These are phyloP conservation scores for Vicia sativa DNA, from an alignment of 306 rosid species.

Conservation along the genomic window DNA sequence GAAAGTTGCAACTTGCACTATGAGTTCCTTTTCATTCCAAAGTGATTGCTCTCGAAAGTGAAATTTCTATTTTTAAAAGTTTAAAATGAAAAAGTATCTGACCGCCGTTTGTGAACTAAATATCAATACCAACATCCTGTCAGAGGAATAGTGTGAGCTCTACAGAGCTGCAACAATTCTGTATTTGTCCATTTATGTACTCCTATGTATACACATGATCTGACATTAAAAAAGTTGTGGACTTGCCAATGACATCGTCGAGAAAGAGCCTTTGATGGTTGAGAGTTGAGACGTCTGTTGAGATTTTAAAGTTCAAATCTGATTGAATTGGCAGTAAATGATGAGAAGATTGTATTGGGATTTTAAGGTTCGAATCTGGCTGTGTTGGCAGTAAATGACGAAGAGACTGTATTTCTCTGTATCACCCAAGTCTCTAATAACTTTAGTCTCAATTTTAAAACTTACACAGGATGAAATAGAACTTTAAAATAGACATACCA, in stretches of 20 bases:
- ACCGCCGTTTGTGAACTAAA: background rate
- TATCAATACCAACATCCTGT: background rate
- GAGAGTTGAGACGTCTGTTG: background rate
- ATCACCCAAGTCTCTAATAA: conserved; percentile 3
- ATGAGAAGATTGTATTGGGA: too few relatives aligned
- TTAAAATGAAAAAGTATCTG: background rate
- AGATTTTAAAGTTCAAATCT: conserved; percentile 8
- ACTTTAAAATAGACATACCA: background rate
- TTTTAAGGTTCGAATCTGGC: background rate
- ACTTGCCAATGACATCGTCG: conserved; percentile 9
- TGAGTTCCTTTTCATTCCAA: background rate
- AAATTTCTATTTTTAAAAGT: background rate
- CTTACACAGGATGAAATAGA: background rate
- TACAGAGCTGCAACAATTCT: background rate
- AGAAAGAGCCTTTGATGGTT: conserved; percentile 3
- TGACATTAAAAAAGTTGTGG: background rate
- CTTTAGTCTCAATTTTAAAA: background rate
- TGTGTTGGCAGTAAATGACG: conserved; percentile 9
- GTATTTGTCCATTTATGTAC: background rate
- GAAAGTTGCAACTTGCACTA: background rate
- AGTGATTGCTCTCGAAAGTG: conserved; percentile 8
- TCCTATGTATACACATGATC: background rate
- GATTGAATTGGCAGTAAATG: background rate
- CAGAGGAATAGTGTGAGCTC: conserved; percentile 1
- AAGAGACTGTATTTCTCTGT: conserved; percentile 3